Base-by-base conservation (phyloP, 2,329 filamentous ascomycete species). In the Clonostachys chloroleuca region DNA sequence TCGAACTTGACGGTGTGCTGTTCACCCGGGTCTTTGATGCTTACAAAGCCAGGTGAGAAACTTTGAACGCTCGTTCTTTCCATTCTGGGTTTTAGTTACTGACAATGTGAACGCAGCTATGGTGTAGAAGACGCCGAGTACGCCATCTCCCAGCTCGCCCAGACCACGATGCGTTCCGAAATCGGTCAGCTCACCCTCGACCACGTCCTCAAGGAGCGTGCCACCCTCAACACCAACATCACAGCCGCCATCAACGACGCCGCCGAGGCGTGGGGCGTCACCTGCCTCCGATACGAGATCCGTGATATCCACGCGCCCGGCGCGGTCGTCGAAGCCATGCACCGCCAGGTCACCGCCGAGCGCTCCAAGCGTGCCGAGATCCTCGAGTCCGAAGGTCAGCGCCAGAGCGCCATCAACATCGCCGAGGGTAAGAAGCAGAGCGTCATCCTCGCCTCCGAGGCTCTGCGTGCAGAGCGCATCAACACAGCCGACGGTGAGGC, bases 221-320 rank as follows among this genome's bases (percentile, higher is more conserved):
- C 92, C 4, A 89, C 91, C 17, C 84, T 99, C 56, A 99, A 99
- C 75, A 91, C 84, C 54, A 97, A 99, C 72, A 99, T 99, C 65
- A 97, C 94, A n/a, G 86, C 89, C 48, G 92, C 94, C 40, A 97
- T 99, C 78, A 99, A 99, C 67, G 92, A 97, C 67, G 94, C 94
- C 2, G 92, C 94, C 5, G 87, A 95, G 59, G 92, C 92, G 46
- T 99, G 94, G 94, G 94, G 94, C 50, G 90, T 99, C 17, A 89
- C 90, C 34, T 99, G 94, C 64, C 78, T 99, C 51, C 87, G 94
- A 49, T 99, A 99, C 74, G 94, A 99, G 70, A 99, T 99, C 65
- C 81, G 94, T 56, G 94, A 99, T 68, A 99, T 99, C 60, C 94
- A 99, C 70, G 94, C 94, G 0, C 94, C 94, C 2, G 89, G 86